Evolutionary conservation across 2,329 filamentous ascomycete species (phyloP), one percentile per base, ranked within the genome.

Genomic region (Eutypella sp.): DNA sequence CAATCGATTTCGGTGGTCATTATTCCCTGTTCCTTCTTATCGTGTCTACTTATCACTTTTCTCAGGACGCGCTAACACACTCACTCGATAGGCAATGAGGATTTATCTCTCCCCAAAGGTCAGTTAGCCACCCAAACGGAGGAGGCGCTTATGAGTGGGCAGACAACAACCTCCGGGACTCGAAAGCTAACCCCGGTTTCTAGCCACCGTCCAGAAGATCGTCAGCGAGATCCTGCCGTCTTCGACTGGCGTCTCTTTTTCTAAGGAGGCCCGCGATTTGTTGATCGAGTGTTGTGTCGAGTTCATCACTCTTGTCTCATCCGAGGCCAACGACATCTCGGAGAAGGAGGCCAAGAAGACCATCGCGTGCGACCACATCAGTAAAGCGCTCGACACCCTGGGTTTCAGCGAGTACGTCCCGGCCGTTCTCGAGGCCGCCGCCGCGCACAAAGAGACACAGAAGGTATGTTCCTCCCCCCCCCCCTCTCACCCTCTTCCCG

Each of bases 261-360:
- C 91, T 37, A 96, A 96, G 66, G 93, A 99, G 60, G 91, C 92
- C 11, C 85, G 93, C 49, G 93, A 99, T 63, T 77, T 97, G 3
- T 77, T 99, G 43, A 99, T 99, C 60, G 93, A 97, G 73, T 97
- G 93, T 72, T 99, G 93, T 63, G 92, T 99, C 61, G 93, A 99
- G 68, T 99, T 99, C 68, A 96, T 99, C 67, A 97, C 93, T 16
- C 81, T 99, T 60, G 87, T 99, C 57, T 96, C 91, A n/a, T 95
- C 89, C 40, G 92, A 99, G 72, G 93, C 93, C 51, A 99, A 99
- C 68, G 93, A 99, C 60, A 99, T 99, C 54, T 95, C 91, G 11
- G 93, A 99, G 67, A 96, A 96, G 68, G 93, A 99, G 62, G 89
- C 91, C 41, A 99, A 99, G 75, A 99, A 99, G 78, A 99, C 93